Evolutionary conservation across 306 rosid genomes (phyloP).

Genomic region (Citrullus mucosospermus): DNA sequence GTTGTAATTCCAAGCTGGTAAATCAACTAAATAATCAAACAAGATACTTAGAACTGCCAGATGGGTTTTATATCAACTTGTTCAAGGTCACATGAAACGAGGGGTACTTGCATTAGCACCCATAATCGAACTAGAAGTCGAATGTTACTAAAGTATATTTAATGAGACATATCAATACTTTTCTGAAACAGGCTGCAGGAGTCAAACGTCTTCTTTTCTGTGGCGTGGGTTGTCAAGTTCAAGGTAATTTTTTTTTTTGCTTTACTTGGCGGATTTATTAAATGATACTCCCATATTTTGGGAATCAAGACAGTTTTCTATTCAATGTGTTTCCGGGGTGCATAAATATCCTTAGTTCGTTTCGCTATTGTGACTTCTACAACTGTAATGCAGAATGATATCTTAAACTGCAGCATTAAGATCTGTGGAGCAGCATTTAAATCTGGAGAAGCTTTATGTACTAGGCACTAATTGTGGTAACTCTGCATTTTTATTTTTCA

Average conservation of each 20-base stretch:
- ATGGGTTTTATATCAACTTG: not conserved
- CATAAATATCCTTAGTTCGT: not conserved
- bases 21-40: not conserved
- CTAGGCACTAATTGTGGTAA: constrained; percentile 97
- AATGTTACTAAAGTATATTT: not conserved
- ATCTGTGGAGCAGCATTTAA: constrained; percentile 80
- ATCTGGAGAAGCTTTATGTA: constrained; percentile 92
- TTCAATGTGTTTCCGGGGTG: not conserved
- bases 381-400: constrained; percentile 92
- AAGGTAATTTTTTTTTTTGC: constrained; percentile 37
- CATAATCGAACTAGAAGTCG: not conserved
- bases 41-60: not conserved
- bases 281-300: not conserved
- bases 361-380: constrained; percentile 64
- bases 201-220: constrained; percentile 97
- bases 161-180: not conserved
- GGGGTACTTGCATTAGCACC: not conserved
- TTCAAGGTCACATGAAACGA: not conserved
- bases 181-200: constrained; percentile 63
- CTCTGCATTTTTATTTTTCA: not conserved
- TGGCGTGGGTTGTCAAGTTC: constrained; percentile 98
- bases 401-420: constrained; percentile 95
- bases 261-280: constrained; percentile 9
- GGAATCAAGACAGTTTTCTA: not conserved
- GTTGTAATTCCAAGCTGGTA: not conserved